These are phyloP conservation scores for Inga leiocalycina DNA, from an alignment of 306 rosid species.

Conservation along the genomic window DNA sequence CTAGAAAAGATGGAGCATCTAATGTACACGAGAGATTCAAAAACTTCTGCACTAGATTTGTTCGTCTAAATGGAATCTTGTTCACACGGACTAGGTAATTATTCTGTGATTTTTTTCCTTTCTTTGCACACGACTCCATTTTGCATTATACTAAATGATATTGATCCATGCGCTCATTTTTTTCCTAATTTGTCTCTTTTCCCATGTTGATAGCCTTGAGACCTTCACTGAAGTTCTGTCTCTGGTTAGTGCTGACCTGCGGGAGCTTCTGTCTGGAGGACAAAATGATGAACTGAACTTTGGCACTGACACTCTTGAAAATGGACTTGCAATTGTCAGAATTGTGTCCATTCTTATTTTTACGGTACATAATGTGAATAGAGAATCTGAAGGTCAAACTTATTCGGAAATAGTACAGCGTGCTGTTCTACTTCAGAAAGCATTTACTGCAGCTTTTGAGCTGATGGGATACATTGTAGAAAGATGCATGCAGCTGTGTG, in stretches of 20 bases:
- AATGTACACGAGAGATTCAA: slow-evolving; percentile 55
- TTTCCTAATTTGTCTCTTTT: not conserved
- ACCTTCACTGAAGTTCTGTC: slow-evolving; percentile 82
- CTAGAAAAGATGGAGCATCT: slow-evolving; percentile 52
- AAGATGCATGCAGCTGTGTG: slow-evolving; percentile 67
- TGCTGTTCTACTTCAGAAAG: slow-evolving; percentile 84
- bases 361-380: slow-evolving; percentile 75
- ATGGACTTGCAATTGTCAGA: slow-evolving; percentile 72
- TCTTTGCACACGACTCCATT: not conserved
- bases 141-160: not conserved
- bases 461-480: slow-evolving; percentile 77
- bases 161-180: slow-evolving; percentile 26
- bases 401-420: slow-evolving; percentile 93
- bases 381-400: slow-evolving; percentile 87
- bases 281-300: slow-evolving; percentile 69
- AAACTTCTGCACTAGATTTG: slow-evolving; percentile 68
- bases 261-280: slow-evolving; percentile 69
- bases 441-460: slow-evolving; percentile 78
- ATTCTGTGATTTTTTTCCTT: not conserved
- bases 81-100: slow-evolving; percentile 89
- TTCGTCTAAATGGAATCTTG: slow-evolving; percentile 93
- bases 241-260: slow-evolving; percentile 57
- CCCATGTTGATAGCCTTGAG: slow-evolving; percentile 66
- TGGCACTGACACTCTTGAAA: slow-evolving; percentile 69
- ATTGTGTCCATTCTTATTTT: slow-evolving; percentile 73